phyloP scores from a whole-genome alignment of 805 yeast species.

The Teunomyces kruisii region DNA sequence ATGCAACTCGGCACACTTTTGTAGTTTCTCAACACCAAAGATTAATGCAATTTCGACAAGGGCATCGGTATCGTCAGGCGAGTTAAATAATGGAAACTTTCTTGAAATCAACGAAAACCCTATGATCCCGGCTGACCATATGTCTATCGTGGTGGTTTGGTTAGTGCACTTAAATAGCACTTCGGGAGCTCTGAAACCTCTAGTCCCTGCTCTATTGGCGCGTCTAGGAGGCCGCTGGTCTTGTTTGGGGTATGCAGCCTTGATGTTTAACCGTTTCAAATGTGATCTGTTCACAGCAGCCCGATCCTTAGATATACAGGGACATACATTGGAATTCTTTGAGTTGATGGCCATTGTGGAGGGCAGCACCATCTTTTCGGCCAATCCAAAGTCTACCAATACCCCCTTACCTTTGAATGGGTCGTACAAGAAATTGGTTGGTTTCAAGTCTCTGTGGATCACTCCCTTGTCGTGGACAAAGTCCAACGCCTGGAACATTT shows the following conservation, averaged over 20 bases:
- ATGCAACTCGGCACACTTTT: conserved; percentile 77
- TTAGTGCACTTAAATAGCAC: conserved; percentile 83
- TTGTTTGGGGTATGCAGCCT: conserved; percentile 73
- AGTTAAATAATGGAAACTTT: conserved; percentile 90
- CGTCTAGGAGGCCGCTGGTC: conserved; percentile 87
- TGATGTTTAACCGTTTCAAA: conserved; percentile 27
- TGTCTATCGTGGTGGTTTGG: conserved; percentile 78
- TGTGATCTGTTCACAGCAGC: conserved; percentile 14
- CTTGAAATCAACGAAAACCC: conserved; percentile 73
- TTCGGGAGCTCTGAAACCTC: conserved; percentile 95
- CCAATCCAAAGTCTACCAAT: conserved; percentile 88
- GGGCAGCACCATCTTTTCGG: conserved; percentile 50
- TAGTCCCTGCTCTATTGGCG: conserved; percentile 95
- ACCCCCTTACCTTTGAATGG: conserved; percentile 71
- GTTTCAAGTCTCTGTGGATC: conserved; percentile 46
- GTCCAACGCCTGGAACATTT: conserved; percentile 71
- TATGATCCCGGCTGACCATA: conserved; percentile 93
- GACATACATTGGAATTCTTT: conserved; percentile 44
- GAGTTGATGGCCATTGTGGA: conserved; percentile 9
- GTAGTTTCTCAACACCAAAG: conserved; percentile 74
- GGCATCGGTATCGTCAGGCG: conserved; percentile 92
- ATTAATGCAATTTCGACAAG: conserved; percentile 77
- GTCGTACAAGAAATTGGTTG: conserved; percentile 69
- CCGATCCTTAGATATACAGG: conserved; percentile 50
- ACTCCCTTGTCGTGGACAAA: conserved; percentile 51